A percentile compares a stretch with the other conserved stretches of the same genome.
Evolutionary conservation across 768 basidiomycete species (phyloP).

Genomic region (Termitomyces titanicus): DNA sequence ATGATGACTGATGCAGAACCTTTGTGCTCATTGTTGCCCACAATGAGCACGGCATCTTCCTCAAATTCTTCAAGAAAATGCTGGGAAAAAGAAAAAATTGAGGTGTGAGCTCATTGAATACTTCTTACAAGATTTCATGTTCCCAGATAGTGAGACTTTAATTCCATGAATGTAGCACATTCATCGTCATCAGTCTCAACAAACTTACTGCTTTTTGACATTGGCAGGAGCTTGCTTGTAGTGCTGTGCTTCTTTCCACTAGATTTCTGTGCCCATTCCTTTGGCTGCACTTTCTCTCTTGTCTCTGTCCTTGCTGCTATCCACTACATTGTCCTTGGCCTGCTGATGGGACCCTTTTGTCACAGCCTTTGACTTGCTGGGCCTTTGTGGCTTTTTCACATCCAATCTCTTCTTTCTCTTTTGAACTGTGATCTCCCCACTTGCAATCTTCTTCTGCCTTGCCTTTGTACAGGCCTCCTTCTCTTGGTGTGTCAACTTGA

Average conservation of each 20-base stretch:
- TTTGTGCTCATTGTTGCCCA: no score
- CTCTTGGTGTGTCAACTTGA: no score
- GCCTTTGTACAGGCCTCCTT: no score
- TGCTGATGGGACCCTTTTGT: no score
- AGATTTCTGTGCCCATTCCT: background rate
- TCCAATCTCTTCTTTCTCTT: background rate
- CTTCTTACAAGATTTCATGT: no score
- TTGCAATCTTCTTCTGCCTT: background rate
- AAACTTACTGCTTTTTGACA: background rate
- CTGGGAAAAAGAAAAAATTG: no score
- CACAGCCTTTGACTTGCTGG: background rate
- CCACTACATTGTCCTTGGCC: background rate
- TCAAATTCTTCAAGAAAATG: no score
- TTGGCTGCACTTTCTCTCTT: background rate
- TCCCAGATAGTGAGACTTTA: no score
- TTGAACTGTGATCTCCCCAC: background rate
- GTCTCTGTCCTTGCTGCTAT: background rate
- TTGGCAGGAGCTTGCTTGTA: background rate
- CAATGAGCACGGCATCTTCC: no score
- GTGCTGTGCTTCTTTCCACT: background rate
- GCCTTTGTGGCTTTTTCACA: background rate
- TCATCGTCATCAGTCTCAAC: background rate
- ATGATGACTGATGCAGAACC: no score
- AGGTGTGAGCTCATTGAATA: no score
- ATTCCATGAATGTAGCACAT: no score